phyloP scores from a whole-genome alignment of 345 rosid species.

The Xanthoceras sorbifolium region DNA sequence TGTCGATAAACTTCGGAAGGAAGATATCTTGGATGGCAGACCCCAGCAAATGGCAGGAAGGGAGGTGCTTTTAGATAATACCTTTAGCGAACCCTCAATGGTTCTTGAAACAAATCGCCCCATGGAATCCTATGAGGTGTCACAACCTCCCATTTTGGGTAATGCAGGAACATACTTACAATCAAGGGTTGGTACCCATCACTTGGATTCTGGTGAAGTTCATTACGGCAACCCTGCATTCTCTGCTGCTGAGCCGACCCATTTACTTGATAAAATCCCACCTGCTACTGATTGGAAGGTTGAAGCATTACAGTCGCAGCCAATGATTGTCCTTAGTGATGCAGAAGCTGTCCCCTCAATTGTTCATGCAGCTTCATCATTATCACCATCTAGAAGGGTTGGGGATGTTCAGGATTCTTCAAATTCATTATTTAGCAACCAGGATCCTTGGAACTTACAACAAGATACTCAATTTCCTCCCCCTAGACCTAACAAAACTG shows the following conservation, averaged over 20 bases:
- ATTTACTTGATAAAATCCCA: conserved; percentile 32
- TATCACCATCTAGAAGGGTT: conserved; percentile 27
- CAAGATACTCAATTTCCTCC: conserved; percentile 55
- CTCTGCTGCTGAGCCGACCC: conserved; percentile 30
- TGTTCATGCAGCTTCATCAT: conserved; percentile 23
- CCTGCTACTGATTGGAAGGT: conserved; percentile 38
- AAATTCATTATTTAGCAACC: conserved; percentile 61
- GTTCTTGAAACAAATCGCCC: conserved; percentile 34
- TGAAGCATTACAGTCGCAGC: conserved; percentile 35
- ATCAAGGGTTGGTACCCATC: conserved; percentile 36
- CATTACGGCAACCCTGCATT: conserved; percentile 29
- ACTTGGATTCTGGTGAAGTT: conserved; percentile 42
- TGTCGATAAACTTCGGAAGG: conserved; percentile 35
- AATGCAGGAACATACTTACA: conserved; percentile 40
- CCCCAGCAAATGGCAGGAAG: conserved; percentile 32
- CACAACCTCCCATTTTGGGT: conserved; percentile 36
- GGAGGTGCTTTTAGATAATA: conserved; percentile 38
- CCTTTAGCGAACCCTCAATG: conserved; percentile 31
- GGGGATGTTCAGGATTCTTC: conserved; percentile 51
- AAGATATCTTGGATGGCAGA: conserved; percentile 37
- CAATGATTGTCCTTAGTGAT: conserved; percentile 26
- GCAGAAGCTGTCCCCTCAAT: conserved; percentile 29
- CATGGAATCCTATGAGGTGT: conserved; percentile 33
- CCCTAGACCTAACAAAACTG: conserved; percentile 59
- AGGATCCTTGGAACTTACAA: conserved; percentile 66